Percentiles rank a stretch among this genome's conserved stretches.
These are phyloP conservation scores for Fusarium sp. DNA, from an alignment of 2,329 filamentous ascomycete genomes.

Conservation along the genomic window DNA sequence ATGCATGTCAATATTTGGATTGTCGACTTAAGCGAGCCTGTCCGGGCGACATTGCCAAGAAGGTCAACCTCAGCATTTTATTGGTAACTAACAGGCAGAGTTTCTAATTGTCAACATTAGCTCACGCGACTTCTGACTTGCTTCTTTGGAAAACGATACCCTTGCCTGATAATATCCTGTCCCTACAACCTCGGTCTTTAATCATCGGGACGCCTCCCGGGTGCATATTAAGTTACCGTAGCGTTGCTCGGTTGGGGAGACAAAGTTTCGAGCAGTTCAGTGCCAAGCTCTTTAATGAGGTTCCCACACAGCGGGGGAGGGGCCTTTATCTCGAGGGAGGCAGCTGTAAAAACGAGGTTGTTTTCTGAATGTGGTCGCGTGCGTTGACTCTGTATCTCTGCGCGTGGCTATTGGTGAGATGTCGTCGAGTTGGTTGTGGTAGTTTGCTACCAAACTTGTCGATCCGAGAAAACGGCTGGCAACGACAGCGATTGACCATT, in stretches of 20 bases:
- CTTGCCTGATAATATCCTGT: constrained; percentile 1
- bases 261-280: constrained; percentile 9
- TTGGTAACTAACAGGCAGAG: constrained; percentile 16
- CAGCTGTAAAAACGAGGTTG: neutral
- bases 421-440: neutral
- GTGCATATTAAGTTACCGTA: constrained; percentile 4
- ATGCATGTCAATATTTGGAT: constrained; percentile 1
- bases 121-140: neutral
- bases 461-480: constrained; percentile 12
- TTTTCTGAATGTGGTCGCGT: constrained; percentile 38
- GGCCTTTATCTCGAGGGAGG: constrained; percentile 20
- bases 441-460: constrained; percentile 14
- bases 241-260: constrained; percentile 4
- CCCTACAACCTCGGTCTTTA: neutral
- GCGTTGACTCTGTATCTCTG: constrained; percentile 15
- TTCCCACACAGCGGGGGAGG: constrained; percentile 28
- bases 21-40: neutral
- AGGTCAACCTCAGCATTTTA: neutral
- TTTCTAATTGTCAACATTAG: constrained; percentile 27
- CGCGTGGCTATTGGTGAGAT: constrained; percentile 5
- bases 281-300: constrained; percentile 29
- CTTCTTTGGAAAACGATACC: constrained; percentile 6
- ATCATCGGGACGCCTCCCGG: constrained; percentile 16
- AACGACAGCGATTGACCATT: constrained; percentile 4
- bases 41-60: constrained; percentile 3